Percentiles rank a stretch among this genome's conserved stretches.
Conservation (phyloP, 805 yeast species). For the Candida chauliodis region DNA sequence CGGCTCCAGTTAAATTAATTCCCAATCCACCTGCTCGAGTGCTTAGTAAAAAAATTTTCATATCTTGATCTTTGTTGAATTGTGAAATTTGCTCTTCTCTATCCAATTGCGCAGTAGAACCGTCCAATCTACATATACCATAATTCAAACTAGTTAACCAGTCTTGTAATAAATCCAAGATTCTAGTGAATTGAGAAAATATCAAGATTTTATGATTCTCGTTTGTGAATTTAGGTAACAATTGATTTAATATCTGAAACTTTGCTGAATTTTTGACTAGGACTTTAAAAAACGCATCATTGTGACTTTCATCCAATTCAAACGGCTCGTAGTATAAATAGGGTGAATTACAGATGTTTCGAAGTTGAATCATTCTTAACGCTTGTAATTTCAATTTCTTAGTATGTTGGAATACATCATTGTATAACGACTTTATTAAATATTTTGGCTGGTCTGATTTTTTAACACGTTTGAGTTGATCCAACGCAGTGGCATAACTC, state of each 20-base stretch:
- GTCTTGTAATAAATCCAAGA: constrained; percentile 78
- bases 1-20: constrained; percentile 80
- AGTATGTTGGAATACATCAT: constrained; percentile 20
- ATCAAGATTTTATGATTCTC: constrained; percentile 68
- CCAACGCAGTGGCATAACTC: constrained; percentile 4
- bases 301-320: constrained; percentile 41
- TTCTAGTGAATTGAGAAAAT: constrained; percentile 81
- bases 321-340: constrained; percentile 79
- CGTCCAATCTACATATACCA: constrained; percentile 66
- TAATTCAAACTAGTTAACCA: constrained; percentile 55
- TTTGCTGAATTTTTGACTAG: constrained; percentile 65
- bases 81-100: constrained; percentile 60
- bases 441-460: constrained; percentile 11
- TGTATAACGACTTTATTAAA: constrained; percentile 14
- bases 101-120: constrained; percentile 60
- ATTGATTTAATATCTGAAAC: constrained; percentile 61
- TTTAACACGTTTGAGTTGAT: not conserved
- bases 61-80: constrained; percentile 37
- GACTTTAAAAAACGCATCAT: constrained; percentile 20
- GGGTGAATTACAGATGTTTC: constrained; percentile 85
- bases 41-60: constrained; percentile 66
- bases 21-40: constrained; percentile 97
- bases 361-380: constrained; percentile 68
- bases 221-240: constrained; percentile 48
- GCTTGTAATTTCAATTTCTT: constrained; percentile 50